Evolutionary conservation across 208 protist species (phyloP), one percentile per base, ranked within the genome.

Genomic region (Tritrichomonas foetus): DNA sequence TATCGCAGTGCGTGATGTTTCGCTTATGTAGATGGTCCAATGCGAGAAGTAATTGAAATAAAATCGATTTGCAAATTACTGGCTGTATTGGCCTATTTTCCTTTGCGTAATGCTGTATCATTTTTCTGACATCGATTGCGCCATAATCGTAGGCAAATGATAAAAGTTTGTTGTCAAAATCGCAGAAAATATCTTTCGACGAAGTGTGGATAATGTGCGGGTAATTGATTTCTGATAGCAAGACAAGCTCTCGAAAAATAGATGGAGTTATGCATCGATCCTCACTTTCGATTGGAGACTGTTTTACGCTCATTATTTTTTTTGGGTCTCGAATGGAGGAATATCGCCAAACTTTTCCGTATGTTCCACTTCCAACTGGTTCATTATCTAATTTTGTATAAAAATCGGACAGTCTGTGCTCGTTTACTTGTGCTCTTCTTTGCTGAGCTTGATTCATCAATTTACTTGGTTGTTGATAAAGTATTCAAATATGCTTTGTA

Each of bases 221-320:
- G 30, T 57, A 89, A 89, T 89, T 89, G 20, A 89, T 89, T n/a
- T 89, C 78, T 27, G n/a, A 44, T 8, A 89, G 78, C 5, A 89
- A 16, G 14, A 49, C 47, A 1, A 89, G 47, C 39, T 89, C 78
- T 3, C 78, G 39, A 36, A 89, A 49, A 14, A 89, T 47, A 3
- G 78, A 25, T 9, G 78, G 78, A 14, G 78, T 20, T 39, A 89
- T 53, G 2, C 3, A 22, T n/a, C 47, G 20, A 20, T 89, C 78
- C 20, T 89, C 78, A 39, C 3, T 89, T 27, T 47, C 47, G 3
- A 53, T 89, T 33, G n/a, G 53, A 13, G 78, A 89, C 30, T 89
- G 78, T 50, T 89, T 89, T 13, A 89, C 78, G 25, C 74, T 82
- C 20, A 82, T 41, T 16, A 82, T 41, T 27, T 82, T 82, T n/a